Evolutionary conservation across 768 basidiomycete genomes (phyloP).

Genomic region (Pleurotus tuber-regium): DNA sequence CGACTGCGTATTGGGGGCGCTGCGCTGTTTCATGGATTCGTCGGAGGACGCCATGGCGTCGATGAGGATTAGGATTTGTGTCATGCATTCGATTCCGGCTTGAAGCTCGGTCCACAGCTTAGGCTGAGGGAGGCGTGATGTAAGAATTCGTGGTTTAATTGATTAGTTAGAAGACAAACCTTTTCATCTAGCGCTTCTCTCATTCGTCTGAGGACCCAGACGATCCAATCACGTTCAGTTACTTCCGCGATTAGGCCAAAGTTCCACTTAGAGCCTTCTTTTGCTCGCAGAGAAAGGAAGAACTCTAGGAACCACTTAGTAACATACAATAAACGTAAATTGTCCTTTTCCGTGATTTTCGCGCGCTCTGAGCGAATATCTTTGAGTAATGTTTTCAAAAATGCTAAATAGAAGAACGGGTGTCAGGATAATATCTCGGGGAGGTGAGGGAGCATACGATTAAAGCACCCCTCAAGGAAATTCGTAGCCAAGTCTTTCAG

Average conservation of each 20-base stretch:
- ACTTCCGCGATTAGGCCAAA: constrained; percentile 83
- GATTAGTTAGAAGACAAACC: constrained; percentile 54
- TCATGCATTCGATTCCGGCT: constrained; percentile 91
- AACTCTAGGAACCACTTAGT: constrained; percentile 92
- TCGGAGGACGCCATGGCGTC: constrained; percentile 71
- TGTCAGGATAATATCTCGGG: too few relatives aligned
- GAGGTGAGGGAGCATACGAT: constrained; percentile 57
- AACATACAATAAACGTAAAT: constrained; percentile 83
- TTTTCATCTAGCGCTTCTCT: constrained; percentile 88
- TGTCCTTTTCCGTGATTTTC: constrained; percentile 94
- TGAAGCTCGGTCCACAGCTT: constrained; percentile 94
- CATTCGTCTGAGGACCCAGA: constrained; percentile 91
- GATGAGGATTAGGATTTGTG: constrained; percentile 86
- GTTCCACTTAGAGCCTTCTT: constrained; percentile 48
- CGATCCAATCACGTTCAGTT: constrained; percentile 81
- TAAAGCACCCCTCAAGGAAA: constrained; percentile 85
- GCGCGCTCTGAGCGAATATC: constrained; percentile 92
- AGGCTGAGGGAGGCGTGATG: constrained; percentile 51
- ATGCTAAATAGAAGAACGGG: constrained; percentile 48
- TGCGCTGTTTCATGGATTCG: constrained; percentile 34
- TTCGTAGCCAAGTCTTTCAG: constrained; percentile 68
- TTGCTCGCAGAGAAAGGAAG: constrained; percentile 60
- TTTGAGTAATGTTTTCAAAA: constrained; percentile 80
- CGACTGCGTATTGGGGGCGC: neutral
- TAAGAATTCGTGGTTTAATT: too few relatives aligned